Base-by-base conservation (phyloP, 2,329 filamentous ascomycete species). In the Colletotrichum paranaense region DNA sequence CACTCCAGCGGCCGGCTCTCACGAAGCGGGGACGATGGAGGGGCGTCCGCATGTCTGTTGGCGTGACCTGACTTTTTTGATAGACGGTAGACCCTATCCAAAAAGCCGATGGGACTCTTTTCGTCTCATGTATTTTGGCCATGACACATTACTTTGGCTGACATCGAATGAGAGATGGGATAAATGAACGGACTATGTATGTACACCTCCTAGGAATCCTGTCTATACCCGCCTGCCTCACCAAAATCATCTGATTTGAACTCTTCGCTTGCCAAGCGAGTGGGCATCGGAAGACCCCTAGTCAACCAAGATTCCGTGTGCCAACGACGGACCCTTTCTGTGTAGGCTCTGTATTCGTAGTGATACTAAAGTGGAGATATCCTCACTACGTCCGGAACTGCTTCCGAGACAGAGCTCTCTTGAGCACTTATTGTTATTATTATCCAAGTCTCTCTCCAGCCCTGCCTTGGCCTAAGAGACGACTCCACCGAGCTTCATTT, bases 361-460 rank as follows among this genome's bases (percentile, higher is more conserved):
- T 55, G 62, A 63, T 28, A 68, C 52, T 28, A 59, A 26, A 14
- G 35, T 72, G 53, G 59, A 46, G 42, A 64, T 55, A 60, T 32
- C 65, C 59, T 68, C 65, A 68, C 38, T 28, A 16, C 52, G 53
- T 30, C 64, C 64, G 69, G 69, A 53, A 72, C 28, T 30, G 32
- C 53, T 68, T 35, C 57, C 64, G 63, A 68, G 64, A 62, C 57
- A 62, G 57, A n/a, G 32, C 42, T 65, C 3, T 32, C 14, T 6
- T 26, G 32, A 16, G 22, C 16, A 28, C 42, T 70, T 42, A 16
- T 42, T 42, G 32, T 35, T 35, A 35, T 35, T 35, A 42, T 42
- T n/a, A 30, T 35, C 32, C 57, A 53, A 24, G 11, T 46, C 28
- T 19, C 62, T 53, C 46, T 30, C 30, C 55, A 66, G 30, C 42